Conservation (phyloP, 768 basidiomycete species). For the Pleurotus eryngii region DNA sequence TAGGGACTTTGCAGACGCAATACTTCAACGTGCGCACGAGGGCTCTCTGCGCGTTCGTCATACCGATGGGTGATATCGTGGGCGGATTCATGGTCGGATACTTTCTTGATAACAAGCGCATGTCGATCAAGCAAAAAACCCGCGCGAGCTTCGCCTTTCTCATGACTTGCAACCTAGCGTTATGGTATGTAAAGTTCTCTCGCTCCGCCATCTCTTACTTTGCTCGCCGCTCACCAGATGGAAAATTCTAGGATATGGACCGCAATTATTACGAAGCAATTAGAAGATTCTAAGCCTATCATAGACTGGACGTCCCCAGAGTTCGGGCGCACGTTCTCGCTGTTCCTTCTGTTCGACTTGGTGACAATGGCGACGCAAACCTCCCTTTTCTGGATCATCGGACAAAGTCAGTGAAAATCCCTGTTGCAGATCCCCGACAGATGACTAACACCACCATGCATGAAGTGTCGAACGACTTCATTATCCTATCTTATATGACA, state of each 20-base stretch:
- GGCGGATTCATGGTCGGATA: constrained; percentile 28
- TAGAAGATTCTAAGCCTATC: constrained; percentile 25
- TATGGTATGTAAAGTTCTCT: constrained; percentile 16
- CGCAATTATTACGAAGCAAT: constrained; percentile 27
- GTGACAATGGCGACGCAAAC: constrained; percentile 32
- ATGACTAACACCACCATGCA: neutral
- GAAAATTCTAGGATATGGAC: constrained; percentile 24
- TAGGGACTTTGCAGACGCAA: constrained; percentile 29
- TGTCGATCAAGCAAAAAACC: constrained; percentile 28
- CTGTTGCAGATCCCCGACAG: neutral
- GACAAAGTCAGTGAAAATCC: constrained; percentile 19
- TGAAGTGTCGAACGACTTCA: constrained; percentile 30
- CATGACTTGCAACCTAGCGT: constrained; percentile 26
- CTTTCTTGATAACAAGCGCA: constrained; percentile 25
- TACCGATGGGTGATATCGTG: constrained; percentile 25
- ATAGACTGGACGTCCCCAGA: constrained; percentile 30
- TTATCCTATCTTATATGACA: constrained; percentile 30
- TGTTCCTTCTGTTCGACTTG: constrained; percentile 29
- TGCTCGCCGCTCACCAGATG: too few species aligned
- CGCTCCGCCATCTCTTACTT: neutral
- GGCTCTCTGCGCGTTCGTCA: constrained; percentile 25
- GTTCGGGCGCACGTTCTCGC: constrained; percentile 25
- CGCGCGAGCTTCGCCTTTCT: constrained; percentile 25
- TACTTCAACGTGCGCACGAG: constrained; percentile 29
- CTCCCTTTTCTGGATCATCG: constrained; percentile 28